Evolutionary conservation across 805 yeast genomes (phyloP), one percentile per base, ranked within the genome.

Genomic region (Metschnikowia anglica): DNA sequence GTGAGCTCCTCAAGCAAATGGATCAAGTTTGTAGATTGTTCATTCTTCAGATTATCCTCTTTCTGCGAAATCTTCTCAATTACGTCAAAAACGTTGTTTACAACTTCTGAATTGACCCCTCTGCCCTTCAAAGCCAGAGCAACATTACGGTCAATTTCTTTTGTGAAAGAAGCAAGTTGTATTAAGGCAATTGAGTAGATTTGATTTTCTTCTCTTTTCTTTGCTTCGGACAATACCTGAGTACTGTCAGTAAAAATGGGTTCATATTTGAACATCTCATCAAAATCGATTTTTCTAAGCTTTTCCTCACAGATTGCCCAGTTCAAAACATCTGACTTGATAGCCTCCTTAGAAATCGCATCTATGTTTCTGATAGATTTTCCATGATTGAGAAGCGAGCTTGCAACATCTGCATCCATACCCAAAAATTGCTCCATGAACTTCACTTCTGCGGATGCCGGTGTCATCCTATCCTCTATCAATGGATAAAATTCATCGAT

Each of bases 111-210:
- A 18, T 54, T 49, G 5, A 52, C 46, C 10, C 53, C 44, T 17
- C 53, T 49, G 4, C 10, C 21, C 18, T 39, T 34, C 16, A 13
- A 26, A 15, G 41, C 37, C 18, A 21, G 16, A 9, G 32, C 36
- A 8, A 41, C 37, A 18, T 18, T 4, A 4, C 20, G 20, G 8
- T 31, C 28, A 15, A 41, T 24, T 9, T 29, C 33, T 5, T 10
- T 25, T 4, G 49, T 60, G 11, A 37, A 26, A 9, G 43, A 32
- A 2, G 60, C 55, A 17, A 61, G 25, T 19, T 49, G 43, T 11
- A 64, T 34, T 54, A 61, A 26, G 1, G 48, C 42, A 8, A 27
- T n/a, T 2, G 49, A 23, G 17, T 41, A 39, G 18, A 50, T 34
- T 9, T 21, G 29, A 6, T 28, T 10, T 12, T 20, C 45, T n/a